Conservation (phyloP, 805 yeast species). For the Candida boidinii region DNA sequence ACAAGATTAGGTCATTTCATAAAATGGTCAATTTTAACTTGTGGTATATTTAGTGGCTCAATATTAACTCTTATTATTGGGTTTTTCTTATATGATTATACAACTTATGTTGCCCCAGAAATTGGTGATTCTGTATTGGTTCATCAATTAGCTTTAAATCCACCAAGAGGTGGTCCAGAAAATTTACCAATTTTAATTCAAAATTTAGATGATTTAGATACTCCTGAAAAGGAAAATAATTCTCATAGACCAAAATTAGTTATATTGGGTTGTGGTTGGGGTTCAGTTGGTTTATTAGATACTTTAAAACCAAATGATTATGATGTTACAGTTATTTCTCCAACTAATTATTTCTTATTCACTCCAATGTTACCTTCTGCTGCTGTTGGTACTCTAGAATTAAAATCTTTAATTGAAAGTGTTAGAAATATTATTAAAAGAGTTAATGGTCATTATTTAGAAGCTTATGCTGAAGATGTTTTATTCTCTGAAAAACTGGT, state of each 20-base stretch:
- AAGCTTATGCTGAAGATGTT: conserved; percentile 52
- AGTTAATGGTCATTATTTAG: conserved; percentile 52
- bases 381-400: conserved; percentile 62
- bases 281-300: conserved; percentile 51
- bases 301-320: conserved; percentile 43
- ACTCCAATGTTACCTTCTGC: conserved; percentile 66
- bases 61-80: conserved; percentile 32
- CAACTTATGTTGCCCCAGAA: conserved; percentile 45
- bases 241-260: conserved; percentile 49
- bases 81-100: conserved; percentile 57
- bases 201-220: conserved; percentile 50
- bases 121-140: conserved; percentile 36
- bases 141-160: conserved; percentile 43
- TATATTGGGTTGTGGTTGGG: conserved; percentile 67
- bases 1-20: conserved; percentile 23
- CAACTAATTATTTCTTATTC: conserved; percentile 60
- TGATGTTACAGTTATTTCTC: conserved; percentile 59
- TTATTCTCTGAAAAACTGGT: conserved; percentile 48
- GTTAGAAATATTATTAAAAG: conserved; percentile 46
- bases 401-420: conserved; percentile 56
- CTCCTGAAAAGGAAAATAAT: conserved; percentile 32
- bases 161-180: conserved; percentile 62
- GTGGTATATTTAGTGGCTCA: conserved; percentile 37
- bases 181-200: conserved; percentile 53
- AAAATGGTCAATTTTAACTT: conserved; percentile 25